Evolutionary conservation across 2,329 filamentous ascomycete species (phyloP), one percentile per base, ranked within the genome.

Genomic region (Aspergillus costaricaensis): DNA sequence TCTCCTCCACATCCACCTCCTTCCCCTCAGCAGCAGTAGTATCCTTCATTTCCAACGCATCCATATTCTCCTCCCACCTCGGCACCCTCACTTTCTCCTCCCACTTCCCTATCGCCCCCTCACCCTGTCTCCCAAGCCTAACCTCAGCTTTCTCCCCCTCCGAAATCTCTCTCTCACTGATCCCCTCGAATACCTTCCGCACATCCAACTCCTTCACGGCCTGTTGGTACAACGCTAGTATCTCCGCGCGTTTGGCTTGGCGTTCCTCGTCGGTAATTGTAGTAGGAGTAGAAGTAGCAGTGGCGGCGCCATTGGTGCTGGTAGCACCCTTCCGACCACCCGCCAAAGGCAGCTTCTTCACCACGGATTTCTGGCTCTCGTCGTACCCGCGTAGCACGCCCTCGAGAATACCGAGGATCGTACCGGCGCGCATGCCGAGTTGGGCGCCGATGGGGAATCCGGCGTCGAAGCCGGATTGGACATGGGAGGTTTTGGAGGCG

Each of bases 401-500:
- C 70, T 96, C 91, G 5, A 97, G 72, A 4, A 91, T 79, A 0
- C 95, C 95, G 3, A 96, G 75, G 12, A 96, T 78, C 65, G 86
- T 87, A 0, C 95, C 95, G 0, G 88, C 89, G 27, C 83, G 83
- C 65, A 90, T 75, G 0, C 94, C 95, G 30, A 98, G 79, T 55
- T 89, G 87, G 0, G 92, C 93, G 12, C 95, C 95, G 0, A 98
- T 82, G 14, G 87, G 83, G 74, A 92, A 98, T 0, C 94, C 94
- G 65, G 94, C 91, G 73, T 99, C 95, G 72, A 99, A 98, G 0
- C 94, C 94, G 14, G 83, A 82, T 77, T 99, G 95, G 25, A 97
- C 86, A 69, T 87, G 89, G 51, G 83, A 79, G 25, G 85, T 85
- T 74, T 98, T 98, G 32, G 90, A 90, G 3, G 80, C 81, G 0